A percentile compares a stretch with the other conserved stretches of the same genome.
These are phyloP conservation scores for Epichloe uncinata DNA, from an alignment of 2,329 filamentous ascomycete genomes.

Conservation along the genomic window DNA sequence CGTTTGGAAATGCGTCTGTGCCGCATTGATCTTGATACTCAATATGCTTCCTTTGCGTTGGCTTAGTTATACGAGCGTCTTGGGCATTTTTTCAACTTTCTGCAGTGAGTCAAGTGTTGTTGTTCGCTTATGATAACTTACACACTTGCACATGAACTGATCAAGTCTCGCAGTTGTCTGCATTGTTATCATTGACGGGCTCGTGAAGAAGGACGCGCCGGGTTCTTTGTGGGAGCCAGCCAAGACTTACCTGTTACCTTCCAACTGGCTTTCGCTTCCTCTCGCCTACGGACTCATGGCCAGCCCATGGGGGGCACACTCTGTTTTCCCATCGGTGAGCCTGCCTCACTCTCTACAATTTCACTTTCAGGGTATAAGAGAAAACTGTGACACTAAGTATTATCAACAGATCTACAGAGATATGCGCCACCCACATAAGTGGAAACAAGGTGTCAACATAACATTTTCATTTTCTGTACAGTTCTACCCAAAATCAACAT, in stretches of 20 bases:
- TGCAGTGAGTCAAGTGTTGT: constrained; percentile 50
- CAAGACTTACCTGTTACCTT: constrained; percentile 66
- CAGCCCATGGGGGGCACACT: constrained; percentile 52
- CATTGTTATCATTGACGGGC: constrained; percentile 73
- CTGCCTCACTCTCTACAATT: constrained; percentile 7
- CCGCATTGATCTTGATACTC: constrained; percentile 63
- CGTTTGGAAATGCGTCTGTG: constrained; percentile 77
- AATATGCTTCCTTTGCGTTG: constrained; percentile 74
- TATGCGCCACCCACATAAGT: constrained; percentile 68
- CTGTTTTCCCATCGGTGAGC: constrained; percentile 63
- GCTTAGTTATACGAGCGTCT: constrained; percentile 78
- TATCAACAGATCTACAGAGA: constrained; percentile 45
- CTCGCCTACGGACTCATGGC: constrained; percentile 84
- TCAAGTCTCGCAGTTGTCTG: constrained; percentile 48
- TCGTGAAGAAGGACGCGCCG: constrained; percentile 64
- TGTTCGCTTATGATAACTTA: background rate
- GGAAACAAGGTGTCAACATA: constrained; percentile 56
- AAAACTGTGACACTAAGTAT: background rate
- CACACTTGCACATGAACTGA: background rate
- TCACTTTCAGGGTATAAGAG: too few relatives aligned
- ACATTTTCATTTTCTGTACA: constrained; percentile 73
- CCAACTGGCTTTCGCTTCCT: constrained; percentile 76
- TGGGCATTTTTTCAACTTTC: constrained; percentile 85
- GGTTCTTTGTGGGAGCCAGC: constrained; percentile 77
- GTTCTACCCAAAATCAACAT: background rate